Evolutionary conservation across 1,284 basidiomycete species (phyloP), one percentile per base, ranked within the genome.

Genomic region (Pisolithus thermaeus): DNA sequence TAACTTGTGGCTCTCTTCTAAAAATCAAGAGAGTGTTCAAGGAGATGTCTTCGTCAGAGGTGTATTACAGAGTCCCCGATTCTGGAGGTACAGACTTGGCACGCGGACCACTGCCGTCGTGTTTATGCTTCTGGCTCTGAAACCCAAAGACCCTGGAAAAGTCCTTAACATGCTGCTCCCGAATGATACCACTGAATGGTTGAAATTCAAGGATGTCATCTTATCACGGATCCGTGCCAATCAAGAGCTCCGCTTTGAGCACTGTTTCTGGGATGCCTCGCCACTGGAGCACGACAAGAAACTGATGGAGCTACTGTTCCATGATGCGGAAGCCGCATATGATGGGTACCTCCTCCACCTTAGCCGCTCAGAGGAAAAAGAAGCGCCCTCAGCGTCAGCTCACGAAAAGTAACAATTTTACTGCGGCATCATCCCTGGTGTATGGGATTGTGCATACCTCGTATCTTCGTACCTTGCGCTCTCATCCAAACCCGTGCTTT

Each of bases 161-260:
- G 25, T 68, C 1, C 56, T 65, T 1, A n/a, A 42, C 16, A 23
- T 42, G 3, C 11, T 25, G 9, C 4, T 42, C 41, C 41, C 41
- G 6, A 42, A 42, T 7, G 41, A 42, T 25, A 42, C 41, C 11
- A 23, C 25, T 42, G 22, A 11, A 20, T 42, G 41, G 41, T 25
- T 9, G 16, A 42, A 39, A 14, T 65, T 63, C 58, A 65, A 64
- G 42, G 52, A 47, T 3, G 52, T 42, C 6, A 18, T 65, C 11
- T 30, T 61, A 22, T 46, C 30, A 3, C 59, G 55, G 18, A 45
- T 65, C n/a, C 14, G 45, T 12, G 32, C 25, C 27, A 53, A 47
- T 28, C 55, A 66, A 23, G 63, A 66, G 38, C 46, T 68, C 14
- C 49, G 54, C 27, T 68, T 65, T 32, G 41, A 35, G 1, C 36